Base-by-base conservation (phyloP, 2,329 filamentous ascomycete genomes). In the Domatiomyces catenatus region DNA sequence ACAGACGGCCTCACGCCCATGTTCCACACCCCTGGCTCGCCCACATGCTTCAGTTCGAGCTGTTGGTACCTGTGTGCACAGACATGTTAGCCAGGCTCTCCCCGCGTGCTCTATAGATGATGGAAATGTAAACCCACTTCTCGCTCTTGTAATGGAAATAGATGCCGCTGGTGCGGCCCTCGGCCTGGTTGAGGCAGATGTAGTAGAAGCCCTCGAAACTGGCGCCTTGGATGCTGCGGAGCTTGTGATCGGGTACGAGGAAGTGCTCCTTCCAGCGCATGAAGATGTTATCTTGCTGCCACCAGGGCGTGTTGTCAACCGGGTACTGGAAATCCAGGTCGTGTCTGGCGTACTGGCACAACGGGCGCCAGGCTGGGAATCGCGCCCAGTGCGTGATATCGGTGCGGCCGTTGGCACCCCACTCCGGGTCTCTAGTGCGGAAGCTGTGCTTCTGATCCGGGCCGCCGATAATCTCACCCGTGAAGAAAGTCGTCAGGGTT, bases 201-300 rank as follows among this genome's bases (percentile, higher is more conserved):
- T 98, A 98, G 66, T 96, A 98, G 65, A 98, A 98, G 0, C 92
- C 92, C 64, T 98, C 92, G 54, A 96, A 98, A 63, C 90, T 96
- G 6, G 92, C 92, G 17, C 92, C 92, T 32, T 81, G 85, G 54
- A 98, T 94, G 8, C 86, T 93, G 54, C 83, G 79, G 18, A 96
- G 88, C 15, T 86, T 79, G 65, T 98, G 92, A 62, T 98, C 89
- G 1, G 92, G 92, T 0, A 98, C 92, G 0, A 98, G 73, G 62
- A 98, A 98, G 61, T 94, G 88, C 64, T 98, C 92, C 68, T 98
- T 98, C 92, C 92, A 98, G 54, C 92, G 81, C 92, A 98, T 98
- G 63, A 95, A 98, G 28, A 98, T 82, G 64, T 93, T 82, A 59
- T 95, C 89, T 56, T 81, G 76, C 63, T 93, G 84, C 55, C 57